Evolutionary conservation across 495 filamentous ascomycete species (phyloP).

Genomic region (Aspergillus baeticus): DNA sequence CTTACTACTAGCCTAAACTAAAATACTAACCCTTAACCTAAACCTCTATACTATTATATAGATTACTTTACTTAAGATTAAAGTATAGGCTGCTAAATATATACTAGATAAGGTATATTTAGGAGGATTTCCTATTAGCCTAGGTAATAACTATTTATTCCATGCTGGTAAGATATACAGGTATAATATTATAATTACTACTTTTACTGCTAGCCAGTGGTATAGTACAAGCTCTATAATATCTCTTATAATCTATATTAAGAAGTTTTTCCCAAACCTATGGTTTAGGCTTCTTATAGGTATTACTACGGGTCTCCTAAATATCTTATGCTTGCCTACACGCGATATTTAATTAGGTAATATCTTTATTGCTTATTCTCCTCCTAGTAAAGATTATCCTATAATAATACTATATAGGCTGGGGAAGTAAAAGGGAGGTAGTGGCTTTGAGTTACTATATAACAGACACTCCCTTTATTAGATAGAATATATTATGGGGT

Average conservation of each 20-base stretch:
- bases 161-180: conserved; percentile 9
- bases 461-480: conserved; percentile 20
- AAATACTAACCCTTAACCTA: conserved; percentile 3
- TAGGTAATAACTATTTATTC: conserved; percentile 36
- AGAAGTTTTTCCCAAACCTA: conserved; percentile 37
- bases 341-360: conserved; percentile 42
- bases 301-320: conserved; percentile 29
- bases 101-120: conserved; percentile 17
- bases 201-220: conserved; percentile 12
- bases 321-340: conserved; percentile 18
- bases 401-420: conserved; percentile 23
- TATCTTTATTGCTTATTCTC: conserved; percentile 27
- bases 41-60: conserved; percentile 7
- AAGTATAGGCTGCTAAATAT: conserved; percentile 3
- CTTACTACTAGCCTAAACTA: not conserved
- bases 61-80: conserved; percentile 9
- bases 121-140: conserved; percentile 21
- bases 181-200: conserved; percentile 10
- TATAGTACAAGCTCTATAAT: conserved; percentile 33
- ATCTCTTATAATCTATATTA: conserved; percentile 33
- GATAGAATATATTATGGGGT: conserved; percentile 5
- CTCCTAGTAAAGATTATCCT: conserved; percentile 16
- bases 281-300: conserved; percentile 39
- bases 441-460: conserved; percentile 22
- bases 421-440: conserved; percentile 19